Evolutionary conservation across 345 rosid genomes (phyloP).

Genomic region (Gossypium anomalum): DNA sequence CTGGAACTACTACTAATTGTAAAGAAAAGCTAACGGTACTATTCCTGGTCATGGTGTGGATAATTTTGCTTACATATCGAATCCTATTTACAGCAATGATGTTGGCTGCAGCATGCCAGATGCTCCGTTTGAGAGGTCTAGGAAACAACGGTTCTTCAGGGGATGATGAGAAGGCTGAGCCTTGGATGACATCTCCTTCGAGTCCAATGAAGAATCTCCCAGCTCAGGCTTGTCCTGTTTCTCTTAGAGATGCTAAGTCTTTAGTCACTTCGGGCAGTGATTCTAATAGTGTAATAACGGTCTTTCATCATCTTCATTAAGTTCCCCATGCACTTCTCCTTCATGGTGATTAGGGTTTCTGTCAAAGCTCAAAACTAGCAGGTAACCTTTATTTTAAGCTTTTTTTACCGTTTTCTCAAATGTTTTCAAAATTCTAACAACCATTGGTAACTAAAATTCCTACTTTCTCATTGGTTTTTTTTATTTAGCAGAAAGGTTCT

Average conservation of each 20-base stretch:
- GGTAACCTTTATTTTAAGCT: not conserved
- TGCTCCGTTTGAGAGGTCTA: slow-evolving; percentile 82
- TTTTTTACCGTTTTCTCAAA: not conserved
- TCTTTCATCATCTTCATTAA: slow-evolving; percentile 59
- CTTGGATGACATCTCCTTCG: slow-evolving; percentile 35
- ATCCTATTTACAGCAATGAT: slow-evolving; percentile 71
- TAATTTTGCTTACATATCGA: slow-evolving; percentile 71
- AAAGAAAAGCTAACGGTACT: not conserved
- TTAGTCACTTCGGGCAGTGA: slow-evolving; percentile 53
- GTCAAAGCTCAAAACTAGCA: not conserved
- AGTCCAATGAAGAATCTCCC: slow-evolving; percentile 85
- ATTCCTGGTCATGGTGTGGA: not conserved
- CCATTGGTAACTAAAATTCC: too few relatives aligned
- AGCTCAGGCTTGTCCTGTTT: slow-evolving; percentile 65
- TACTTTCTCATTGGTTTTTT: not conserved
- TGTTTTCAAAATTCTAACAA: not conserved
- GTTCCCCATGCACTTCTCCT: slow-evolving; percentile 72
- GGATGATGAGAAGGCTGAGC: slow-evolving; percentile 24
- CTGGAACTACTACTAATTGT: not conserved
- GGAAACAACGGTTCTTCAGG: slow-evolving; percentile 33
- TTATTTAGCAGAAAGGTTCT: slow-evolving; percentile 12
- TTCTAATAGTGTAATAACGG: slow-evolving; percentile 43
- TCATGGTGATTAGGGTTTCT: slow-evolving; percentile 52
- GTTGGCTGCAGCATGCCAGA: slow-evolving; percentile 28
- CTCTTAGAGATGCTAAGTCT: slow-evolving; percentile 53